Conservation (phyloP, 1,139 yeast species). For the Taphrina sp. region DNA sequence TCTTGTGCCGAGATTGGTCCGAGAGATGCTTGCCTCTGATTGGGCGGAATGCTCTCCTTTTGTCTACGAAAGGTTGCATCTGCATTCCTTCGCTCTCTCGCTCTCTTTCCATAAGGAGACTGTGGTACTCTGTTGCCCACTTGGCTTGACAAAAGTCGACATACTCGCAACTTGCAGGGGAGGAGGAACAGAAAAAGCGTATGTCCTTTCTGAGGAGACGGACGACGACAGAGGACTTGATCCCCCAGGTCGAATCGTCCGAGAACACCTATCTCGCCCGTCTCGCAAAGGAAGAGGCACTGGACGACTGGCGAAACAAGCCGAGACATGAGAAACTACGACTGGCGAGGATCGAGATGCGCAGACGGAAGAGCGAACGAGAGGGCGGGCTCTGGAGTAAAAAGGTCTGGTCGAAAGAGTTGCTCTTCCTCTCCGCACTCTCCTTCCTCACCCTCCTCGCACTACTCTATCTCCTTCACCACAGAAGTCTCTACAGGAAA, state of each 20-base stretch:
- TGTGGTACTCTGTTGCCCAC: no score
- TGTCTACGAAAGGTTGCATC: no score
- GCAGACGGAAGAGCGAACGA: constrained; percentile 2
- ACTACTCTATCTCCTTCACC: constrained; percentile 18
- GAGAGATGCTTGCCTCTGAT: no score
- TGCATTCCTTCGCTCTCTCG: no score
- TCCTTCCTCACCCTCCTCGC: background rate
- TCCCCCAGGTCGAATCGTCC: constrained; percentile 1
- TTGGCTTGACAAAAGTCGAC: no score
- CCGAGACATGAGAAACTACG: constrained; percentile 18
- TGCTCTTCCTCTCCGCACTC: background rate
- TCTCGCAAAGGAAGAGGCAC: constrained; percentile 14
- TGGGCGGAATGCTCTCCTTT: no score
- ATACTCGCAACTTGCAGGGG: no score
- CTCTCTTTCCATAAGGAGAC: no score
- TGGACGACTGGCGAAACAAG: constrained; percentile 16
- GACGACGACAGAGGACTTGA: background rate
- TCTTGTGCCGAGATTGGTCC: no score
- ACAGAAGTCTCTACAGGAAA: background rate
- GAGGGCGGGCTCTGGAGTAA: background rate
- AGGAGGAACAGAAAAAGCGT: no score
- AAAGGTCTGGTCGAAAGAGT: constrained; percentile 4
- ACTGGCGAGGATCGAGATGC: constrained; percentile 16
- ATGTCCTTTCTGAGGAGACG: constrained; percentile 14
- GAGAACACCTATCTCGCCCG: constrained; percentile 18